Evolutionary conservation across 345 rosid species (phyloP).

Genomic region (Linum usitatissimum): DNA sequence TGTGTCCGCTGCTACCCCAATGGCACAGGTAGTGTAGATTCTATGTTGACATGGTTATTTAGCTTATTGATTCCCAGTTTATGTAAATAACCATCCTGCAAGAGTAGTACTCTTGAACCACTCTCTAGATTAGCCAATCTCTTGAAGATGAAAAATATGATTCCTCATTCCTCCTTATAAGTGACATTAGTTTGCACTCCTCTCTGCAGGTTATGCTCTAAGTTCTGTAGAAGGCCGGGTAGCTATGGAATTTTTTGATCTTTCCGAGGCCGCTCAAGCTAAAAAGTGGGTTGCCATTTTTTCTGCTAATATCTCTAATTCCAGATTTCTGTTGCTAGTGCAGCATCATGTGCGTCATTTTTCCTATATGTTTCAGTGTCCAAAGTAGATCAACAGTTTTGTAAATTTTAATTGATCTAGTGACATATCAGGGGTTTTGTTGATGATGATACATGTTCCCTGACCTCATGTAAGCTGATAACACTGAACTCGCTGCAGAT

Average conservation of each 20-base stretch:
- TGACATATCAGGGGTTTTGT: too few species aligned
- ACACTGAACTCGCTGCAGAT: slow-evolving; percentile 31
- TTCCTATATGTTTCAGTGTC: not conserved
- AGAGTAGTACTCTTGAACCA: too few species aligned
- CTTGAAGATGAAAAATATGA: not conserved
- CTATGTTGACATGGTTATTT: not conserved
- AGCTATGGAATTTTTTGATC: slow-evolving; percentile 97
- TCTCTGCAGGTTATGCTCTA: slow-evolving; percentile 83
- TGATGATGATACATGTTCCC: too few species aligned
- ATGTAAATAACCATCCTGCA: not conserved
- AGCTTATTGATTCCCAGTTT: not conserved
- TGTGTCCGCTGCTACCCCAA: slow-evolving; percentile 93
- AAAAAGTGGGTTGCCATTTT: slow-evolving; percentile 49
- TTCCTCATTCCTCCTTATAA: not conserved
- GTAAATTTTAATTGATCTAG: too few species aligned
- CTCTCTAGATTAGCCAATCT: not conserved
- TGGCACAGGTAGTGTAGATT: slow-evolving; percentile 54
- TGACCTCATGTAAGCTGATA: not conserved
- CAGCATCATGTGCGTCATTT: not conserved
- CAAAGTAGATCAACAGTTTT: not conserved
- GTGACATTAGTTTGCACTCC: slow-evolving; percentile 10
- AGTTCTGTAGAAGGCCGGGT: slow-evolving; percentile 96
- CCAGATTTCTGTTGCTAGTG: not conserved
- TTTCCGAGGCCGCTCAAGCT: slow-evolving; percentile 82
- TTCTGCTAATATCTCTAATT: not conserved